A percentile compares a stretch with the other conserved stretches of the same genome.
Evolutionary conservation across 1,139 yeast species (phyloP).

Genomic region (Pichia sp.): DNA sequence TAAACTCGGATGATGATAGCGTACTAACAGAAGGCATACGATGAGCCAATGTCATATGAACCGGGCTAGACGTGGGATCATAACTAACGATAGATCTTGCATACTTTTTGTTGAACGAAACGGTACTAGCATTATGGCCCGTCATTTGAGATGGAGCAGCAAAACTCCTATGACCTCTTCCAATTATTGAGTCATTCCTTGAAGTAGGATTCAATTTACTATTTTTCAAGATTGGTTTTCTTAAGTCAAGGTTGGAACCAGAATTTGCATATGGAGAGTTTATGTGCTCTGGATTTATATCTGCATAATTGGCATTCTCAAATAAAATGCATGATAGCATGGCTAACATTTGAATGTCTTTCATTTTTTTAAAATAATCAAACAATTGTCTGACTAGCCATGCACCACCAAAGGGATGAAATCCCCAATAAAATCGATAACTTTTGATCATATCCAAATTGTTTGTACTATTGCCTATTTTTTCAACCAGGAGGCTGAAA

Average conservation of each 20-base stretch:
- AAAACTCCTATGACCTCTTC: not conserved
- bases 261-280: constrained; percentile 36
- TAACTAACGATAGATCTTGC: constrained; percentile 11
- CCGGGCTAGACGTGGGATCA: constrained; percentile 9
- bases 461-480: constrained; percentile 11
- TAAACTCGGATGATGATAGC: constrained; percentile 26
- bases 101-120: constrained; percentile 16
- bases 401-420: constrained; percentile 71
- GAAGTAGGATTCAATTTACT: not conserved
- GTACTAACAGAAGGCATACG: constrained; percentile 19
- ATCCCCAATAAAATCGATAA: constrained; percentile 57
- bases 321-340: constrained; percentile 68
- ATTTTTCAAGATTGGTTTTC: constrained; percentile 1
- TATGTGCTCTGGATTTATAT: constrained; percentile 14
- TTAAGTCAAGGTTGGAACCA: constrained; percentile 15
- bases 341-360: constrained; percentile 84
- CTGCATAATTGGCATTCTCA: constrained; percentile 28
- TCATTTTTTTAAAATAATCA: constrained; percentile 51
- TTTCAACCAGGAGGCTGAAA: constrained; percentile 9
- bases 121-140: constrained; percentile 8
- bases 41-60: constrained; percentile 1
- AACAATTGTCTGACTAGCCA: constrained; percentile 66
- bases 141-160: not conserved
- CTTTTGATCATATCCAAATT: constrained; percentile 10
- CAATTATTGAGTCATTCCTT: not conserved